Evolutionary conservation across 1,284 basidiomycete species (phyloP), one percentile per base, ranked within the genome.

Genomic region (Pseudozyma tsukubaensis): DNA sequence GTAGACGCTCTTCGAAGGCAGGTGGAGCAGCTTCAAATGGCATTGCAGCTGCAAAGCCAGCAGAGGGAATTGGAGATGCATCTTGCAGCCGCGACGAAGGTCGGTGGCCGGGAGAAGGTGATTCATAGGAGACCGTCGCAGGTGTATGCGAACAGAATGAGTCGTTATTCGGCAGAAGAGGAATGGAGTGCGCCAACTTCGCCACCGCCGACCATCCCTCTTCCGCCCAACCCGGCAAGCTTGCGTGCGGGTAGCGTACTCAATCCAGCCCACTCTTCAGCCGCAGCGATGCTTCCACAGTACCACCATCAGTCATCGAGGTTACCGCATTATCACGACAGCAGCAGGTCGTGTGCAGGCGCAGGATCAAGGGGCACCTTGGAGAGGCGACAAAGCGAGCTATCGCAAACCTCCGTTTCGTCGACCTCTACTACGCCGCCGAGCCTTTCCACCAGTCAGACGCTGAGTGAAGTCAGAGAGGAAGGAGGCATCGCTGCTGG

Each of bases 21-120:
- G 50, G 74, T 76, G 4, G 62, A 72, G 47, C 69, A 73, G 53
- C 40, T 76, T 42, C 70, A 65, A n/a, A 59, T 72, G 58, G 74
- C 74, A 4, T 47, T 76, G 12, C 54, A 57, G 21, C 44, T 63
- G 7, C 64, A 68, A 16, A 45, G 54, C 21, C 48, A 61, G 19
- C 72, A 70, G 52, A 36, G 52, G 13, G 51, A 61, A 4, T 11
- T 50, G 14, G 59, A 54, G 21, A 36, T 44, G 40, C 32, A 21
- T 29, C 12, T 19, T n/a, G 29, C 52, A 45, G 18, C 52, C 34
- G 40, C 52, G 39, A 34, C 52, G 34, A 35, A 3, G 12, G 35
- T 7, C 32, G 18, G 10, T 35, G 35, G n/a, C 12, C n/a, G 16
- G 42, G 9, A 18, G 42, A 9, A 43, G 42, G 16, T 43, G 24